These are phyloP conservation scores for Sugiyamaella mastotermitis DNA, from an alignment of 805 yeast species.

Conservation along the genomic window DNA sequence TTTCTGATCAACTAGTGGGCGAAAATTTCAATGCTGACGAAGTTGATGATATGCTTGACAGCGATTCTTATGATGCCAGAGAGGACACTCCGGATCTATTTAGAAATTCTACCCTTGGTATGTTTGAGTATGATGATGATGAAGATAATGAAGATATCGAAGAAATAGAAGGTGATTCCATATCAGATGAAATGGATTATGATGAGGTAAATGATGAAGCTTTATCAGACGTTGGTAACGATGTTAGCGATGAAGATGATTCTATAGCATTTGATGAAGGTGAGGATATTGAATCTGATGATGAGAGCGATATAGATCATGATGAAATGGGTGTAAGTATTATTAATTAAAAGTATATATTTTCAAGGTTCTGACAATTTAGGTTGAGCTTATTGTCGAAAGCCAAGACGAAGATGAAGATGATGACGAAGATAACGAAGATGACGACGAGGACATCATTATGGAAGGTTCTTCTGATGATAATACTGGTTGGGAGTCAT, in stretches of 20 bases:
- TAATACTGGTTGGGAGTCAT: constrained; percentile 16
- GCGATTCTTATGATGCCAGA: constrained; percentile 42
- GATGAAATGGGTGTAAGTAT: constrained; percentile 34
- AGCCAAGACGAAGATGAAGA: constrained; percentile 17
- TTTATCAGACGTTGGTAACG: constrained; percentile 22
- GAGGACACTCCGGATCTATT: constrained; percentile 82
- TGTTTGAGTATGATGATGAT: constrained; percentile 78
- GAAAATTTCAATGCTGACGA: constrained; percentile 27
- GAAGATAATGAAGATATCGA: constrained; percentile 44
- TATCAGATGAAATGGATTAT: constrained; percentile 19
- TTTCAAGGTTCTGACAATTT: neutral
- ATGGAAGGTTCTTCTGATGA: constrained; percentile 15
- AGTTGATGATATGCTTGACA: constrained; percentile 39
- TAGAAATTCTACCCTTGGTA: constrained; percentile 84
- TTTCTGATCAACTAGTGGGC: constrained; percentile 4
- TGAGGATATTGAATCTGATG: constrained; percentile 26
- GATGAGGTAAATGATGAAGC: constrained; percentile 23
- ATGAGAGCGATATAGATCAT: constrained; percentile 26
- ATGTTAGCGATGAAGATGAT: constrained; percentile 13
- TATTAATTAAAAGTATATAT: constrained; percentile 15
- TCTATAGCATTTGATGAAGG: constrained; percentile 25
- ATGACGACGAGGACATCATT: constrained; percentile 7
- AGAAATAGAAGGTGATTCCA: constrained; percentile 22
- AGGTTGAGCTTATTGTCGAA: constrained; percentile 18
- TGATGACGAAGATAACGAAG: constrained; percentile 16